Percentiles rank a stretch among this genome's conserved stretches.
Conservation (phyloP, 2,329 filamentous ascomycete genomes). For the Trichoderma simmonsii region DNA sequence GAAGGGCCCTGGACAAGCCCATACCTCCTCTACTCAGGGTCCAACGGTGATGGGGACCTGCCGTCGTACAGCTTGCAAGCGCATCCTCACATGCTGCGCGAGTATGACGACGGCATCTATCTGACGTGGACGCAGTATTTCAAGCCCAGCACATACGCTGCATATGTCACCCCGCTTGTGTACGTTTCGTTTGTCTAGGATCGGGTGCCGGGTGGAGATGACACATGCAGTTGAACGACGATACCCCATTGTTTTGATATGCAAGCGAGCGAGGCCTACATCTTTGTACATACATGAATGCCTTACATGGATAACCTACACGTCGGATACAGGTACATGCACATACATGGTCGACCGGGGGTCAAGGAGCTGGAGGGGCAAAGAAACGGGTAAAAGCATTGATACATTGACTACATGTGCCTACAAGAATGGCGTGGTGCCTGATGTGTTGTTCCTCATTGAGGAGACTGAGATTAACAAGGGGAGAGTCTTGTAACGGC, state of each 20-base stretch:
- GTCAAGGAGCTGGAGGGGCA: not conserved
- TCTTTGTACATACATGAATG: not conserved
- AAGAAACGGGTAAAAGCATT: not conserved
- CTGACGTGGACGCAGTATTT: slow-evolving; percentile 21
- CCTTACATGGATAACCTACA: not conserved
- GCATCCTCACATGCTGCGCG: slow-evolving; percentile 17
- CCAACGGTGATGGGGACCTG: slow-evolving; percentile 15
- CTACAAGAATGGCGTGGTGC: not conserved
- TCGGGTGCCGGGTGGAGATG: not conserved
- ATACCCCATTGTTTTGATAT: not conserved
- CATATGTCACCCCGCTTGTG: slow-evolving; percentile 20
- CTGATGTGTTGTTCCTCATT: not conserved
- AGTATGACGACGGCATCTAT: slow-evolving; percentile 19
- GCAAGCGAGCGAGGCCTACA: not conserved
- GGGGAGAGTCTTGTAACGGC: not conserved
- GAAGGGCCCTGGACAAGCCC: slow-evolving; percentile 18
- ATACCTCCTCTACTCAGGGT: slow-evolving; percentile 16
- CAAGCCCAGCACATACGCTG: slow-evolving; percentile 16
- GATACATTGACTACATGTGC: not conserved
- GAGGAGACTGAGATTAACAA: not conserved
- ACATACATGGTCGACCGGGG: not conserved
- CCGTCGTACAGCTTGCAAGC: slow-evolving; percentile 20
- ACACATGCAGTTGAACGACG: not conserved
- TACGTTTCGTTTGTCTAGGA: slow-evolving; percentile 21
- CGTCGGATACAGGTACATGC: not conserved